phyloP scores from a whole-genome alignment of 2,329 filamentous ascomycete genomes.

The Nigrospora oryzae region DNA sequence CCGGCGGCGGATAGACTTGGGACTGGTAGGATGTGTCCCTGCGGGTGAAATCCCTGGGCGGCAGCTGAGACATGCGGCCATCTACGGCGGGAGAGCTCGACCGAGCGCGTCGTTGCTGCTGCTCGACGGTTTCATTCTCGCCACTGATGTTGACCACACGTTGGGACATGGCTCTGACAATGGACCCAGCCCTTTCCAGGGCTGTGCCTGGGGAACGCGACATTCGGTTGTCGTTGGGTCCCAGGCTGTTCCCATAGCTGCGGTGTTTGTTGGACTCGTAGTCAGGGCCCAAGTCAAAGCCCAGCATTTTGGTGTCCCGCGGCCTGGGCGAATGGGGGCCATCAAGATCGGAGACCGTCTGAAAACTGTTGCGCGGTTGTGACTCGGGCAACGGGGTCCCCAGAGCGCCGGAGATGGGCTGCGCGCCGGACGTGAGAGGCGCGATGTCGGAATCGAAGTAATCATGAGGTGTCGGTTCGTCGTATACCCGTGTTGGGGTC shows the following conservation, averaged over 20 bases:
- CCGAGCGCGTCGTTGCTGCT: slow-evolving; percentile 55
- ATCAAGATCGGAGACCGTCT: slow-evolving; percentile 42
- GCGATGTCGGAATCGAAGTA: slow-evolving; percentile 49
- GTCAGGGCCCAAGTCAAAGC: slow-evolving; percentile 48
- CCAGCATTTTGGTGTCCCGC: slow-evolving; percentile 46
- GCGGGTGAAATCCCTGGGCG: slow-evolving; percentile 32
- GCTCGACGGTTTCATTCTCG: slow-evolving; percentile 76
- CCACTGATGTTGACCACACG: slow-evolving; percentile 97
- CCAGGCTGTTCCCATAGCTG: slow-evolving; percentile 49
- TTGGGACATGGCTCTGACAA: slow-evolving; percentile 83
- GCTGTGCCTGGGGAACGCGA: slow-evolving; percentile 57
- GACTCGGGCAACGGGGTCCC: slow-evolving; percentile 29
- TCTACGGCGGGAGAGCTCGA: slow-evolving; percentile 46
- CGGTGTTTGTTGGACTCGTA: slow-evolving; percentile 39
- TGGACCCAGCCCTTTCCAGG: slow-evolving; percentile 62
- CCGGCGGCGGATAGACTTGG: slow-evolving; percentile 33
- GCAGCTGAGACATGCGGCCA: slow-evolving; percentile 37
- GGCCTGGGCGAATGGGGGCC: slow-evolving; percentile 45
- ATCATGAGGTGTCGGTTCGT: slow-evolving; percentile 27
- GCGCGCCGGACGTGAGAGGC: slow-evolving; percentile 46
- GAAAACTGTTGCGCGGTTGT: slow-evolving; percentile 44
- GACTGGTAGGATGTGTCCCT: slow-evolving; percentile 44
- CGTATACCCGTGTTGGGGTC: slow-evolving; percentile 30
- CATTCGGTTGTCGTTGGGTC: slow-evolving; percentile 40
- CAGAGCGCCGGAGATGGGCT: slow-evolving; percentile 45